phyloP scores from a whole-genome alignment of 345 rosid species.

The Bruguiera gymnorhiza region DNA sequence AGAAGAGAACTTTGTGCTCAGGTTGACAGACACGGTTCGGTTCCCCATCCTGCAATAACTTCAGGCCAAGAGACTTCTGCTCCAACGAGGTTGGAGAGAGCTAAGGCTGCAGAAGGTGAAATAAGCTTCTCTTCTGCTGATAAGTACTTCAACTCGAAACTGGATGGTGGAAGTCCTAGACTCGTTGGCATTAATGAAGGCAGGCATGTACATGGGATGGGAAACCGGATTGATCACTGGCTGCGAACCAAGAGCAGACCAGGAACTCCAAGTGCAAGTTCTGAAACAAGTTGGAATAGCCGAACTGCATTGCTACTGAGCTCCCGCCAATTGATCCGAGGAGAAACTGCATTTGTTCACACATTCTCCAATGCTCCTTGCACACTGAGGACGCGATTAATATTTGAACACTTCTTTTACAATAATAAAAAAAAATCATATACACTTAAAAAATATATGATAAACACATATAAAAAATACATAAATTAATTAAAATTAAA shows the following conservation, averaged over 20 bases:
- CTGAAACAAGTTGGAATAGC: constrained; percentile 53
- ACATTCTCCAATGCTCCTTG: too few relatives aligned
- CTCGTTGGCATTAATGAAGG: constrained; percentile 11
- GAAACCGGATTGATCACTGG: constrained; percentile 21
- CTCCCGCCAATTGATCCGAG: background rate
- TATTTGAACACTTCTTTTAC: too few relatives aligned
- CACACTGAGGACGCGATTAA: too few relatives aligned
- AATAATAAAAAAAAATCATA: too few relatives aligned
- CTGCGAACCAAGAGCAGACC: constrained; percentile 28
- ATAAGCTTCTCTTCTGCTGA: constrained; percentile 53
- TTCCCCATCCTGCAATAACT: constrained; percentile 21
- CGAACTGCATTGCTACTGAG: constrained; percentile 32
- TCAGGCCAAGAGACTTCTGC: constrained; percentile 22
- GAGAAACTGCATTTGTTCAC: too few relatives aligned
- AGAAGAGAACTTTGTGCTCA: constrained; percentile 32
- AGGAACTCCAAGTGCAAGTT: constrained; percentile 43
- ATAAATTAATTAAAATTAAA: too few relatives aligned
- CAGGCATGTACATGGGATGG: constrained; percentile 11
- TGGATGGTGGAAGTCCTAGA: constrained; percentile 29
- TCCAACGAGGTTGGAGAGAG: constrained; percentile 23
- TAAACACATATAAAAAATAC: too few relatives aligned
- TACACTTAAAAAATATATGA: too few relatives aligned
- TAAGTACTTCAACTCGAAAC: constrained; percentile 48
- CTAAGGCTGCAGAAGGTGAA: constrained; percentile 33
- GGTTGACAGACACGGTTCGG: constrained; percentile 29